Conservation (phyloP, 164 flowering plant species). For the Aristolochia fimbriata region DNA sequence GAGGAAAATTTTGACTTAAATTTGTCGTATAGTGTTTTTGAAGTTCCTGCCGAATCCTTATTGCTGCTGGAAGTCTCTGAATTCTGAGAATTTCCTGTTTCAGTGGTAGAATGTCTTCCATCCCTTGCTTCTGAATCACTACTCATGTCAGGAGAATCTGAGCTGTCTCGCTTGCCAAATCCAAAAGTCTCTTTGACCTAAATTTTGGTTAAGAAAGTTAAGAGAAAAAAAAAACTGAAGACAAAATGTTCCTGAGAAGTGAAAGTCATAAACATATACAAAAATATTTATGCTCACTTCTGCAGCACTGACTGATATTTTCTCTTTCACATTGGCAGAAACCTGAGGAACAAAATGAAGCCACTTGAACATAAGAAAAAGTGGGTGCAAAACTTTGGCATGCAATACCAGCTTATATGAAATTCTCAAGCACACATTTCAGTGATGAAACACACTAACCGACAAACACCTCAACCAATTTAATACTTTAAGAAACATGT, state of each 20-base stretch:
- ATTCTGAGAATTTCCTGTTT: conserved; percentile 30
- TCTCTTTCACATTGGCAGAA: conserved; percentile 75
- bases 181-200: conserved; percentile 79
- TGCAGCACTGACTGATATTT: conserved; percentile 63
- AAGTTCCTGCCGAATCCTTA: conserved; percentile 11
- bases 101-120: conserved; percentile 24
- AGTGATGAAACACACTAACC: too few species aligned
- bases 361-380: neutral
- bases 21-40: conserved; percentile 41
- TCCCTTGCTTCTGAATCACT: conserved; percentile 23
- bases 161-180: conserved; percentile 41
- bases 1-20: conserved; percentile 49
- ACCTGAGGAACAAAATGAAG: conserved; percentile 34
- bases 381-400: neutral
- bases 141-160: conserved; percentile 26
- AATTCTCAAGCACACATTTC: too few species aligned
- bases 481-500: too few species aligned
- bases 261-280: neutral
- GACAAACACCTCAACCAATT: too few species aligned
- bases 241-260: too few species aligned
- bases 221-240: neutral
- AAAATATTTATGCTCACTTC: conserved; percentile 34
- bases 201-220: neutral
- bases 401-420: too few species aligned
- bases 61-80: conserved; percentile 27